Conservation (phyloP, 2,329 filamentous ascomycete species). For the Penicillium sclerotigenum region DNA sequence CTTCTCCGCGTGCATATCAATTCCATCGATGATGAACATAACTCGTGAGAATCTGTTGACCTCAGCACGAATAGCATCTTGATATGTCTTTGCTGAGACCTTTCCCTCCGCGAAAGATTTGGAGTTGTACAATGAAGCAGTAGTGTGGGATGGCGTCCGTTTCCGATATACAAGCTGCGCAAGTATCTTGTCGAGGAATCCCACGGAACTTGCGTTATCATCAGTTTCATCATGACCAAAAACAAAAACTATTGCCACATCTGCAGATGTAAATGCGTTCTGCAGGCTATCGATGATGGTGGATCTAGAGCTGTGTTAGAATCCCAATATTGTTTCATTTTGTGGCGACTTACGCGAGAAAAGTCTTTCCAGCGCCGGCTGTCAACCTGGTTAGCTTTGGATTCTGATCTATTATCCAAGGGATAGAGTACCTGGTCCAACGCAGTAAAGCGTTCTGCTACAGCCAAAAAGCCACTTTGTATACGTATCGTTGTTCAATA, state of each 20-base stretch:
- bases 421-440: constrained; percentile 19
- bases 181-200: constrained; percentile 25
- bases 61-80: constrained; percentile 33
- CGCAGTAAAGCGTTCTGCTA: constrained; percentile 27
- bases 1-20: constrained; percentile 30
- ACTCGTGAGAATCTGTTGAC: constrained; percentile 31
- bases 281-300: constrained; percentile 29
- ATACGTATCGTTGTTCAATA: constrained; percentile 25
- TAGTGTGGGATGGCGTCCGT: constrained; percentile 24
- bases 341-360: constrained; percentile 27
- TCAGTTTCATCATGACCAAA: constrained; percentile 29
- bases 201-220: constrained; percentile 19
- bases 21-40: constrained; percentile 30
- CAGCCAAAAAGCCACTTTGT: constrained; percentile 28
- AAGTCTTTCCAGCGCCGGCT: constrained; percentile 35
- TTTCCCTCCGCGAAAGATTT: constrained; percentile 19
- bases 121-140: constrained; percentile 24
- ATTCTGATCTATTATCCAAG: too few relatives aligned
- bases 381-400: background rate
- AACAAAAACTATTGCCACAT: constrained; percentile 29
- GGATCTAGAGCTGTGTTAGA: constrained; percentile 16
- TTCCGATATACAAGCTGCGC: constrained; percentile 33
- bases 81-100: constrained; percentile 30
- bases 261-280: constrained; percentile 28
- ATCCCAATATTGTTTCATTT: background rate